phyloP scores from a whole-genome alignment of 257 asterid genomes.

The Leptodermis oblonga region DNA sequence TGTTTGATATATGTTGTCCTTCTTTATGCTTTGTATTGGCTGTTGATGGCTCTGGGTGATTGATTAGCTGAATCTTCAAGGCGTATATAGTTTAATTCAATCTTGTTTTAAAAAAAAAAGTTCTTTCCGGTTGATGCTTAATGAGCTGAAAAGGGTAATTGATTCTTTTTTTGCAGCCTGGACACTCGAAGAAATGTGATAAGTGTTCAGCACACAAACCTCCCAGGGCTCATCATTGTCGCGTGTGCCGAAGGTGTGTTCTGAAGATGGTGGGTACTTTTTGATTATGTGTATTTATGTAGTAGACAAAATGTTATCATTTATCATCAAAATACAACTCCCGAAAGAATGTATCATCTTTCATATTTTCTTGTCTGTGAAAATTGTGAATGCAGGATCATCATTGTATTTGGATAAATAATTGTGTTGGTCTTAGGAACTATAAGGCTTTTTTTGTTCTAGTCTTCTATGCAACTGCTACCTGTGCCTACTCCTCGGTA shows the following conservation, averaged over 20 bases:
- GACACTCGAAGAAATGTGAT: slow-evolving; percentile 45
- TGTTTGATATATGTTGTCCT: background rate
- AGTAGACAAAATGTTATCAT: background rate
- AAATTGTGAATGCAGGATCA: slow-evolving; percentile 61
- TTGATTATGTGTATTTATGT: background rate
- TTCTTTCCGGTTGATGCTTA: background rate
- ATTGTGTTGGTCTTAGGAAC: slow-evolving; percentile 87
- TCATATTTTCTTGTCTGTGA: background rate
- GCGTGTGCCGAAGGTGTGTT: slow-evolving; percentile 88
- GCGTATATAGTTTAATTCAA: background rate
- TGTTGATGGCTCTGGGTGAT: background rate
- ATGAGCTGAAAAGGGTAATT: background rate
- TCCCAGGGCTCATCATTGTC: slow-evolving; percentile 96
- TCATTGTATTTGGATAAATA: slow-evolving; percentile 89
- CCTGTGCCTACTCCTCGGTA: slow-evolving; percentile 67
- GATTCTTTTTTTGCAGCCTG: slow-evolving; percentile 16
- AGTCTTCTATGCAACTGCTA: slow-evolving; percentile 63
- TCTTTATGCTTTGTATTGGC: background rate
- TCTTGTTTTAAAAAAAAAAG: background rate
- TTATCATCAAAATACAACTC: background rate
- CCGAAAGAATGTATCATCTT: background rate
- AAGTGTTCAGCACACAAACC: slow-evolving; percentile 77
- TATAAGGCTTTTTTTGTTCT: slow-evolving; percentile 68
- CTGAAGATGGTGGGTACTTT: slow-evolving; percentile 79
- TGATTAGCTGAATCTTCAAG: background rate